A percentile compares a stretch with the other conserved stretches of the same genome.
phyloP scores from a whole-genome alignment of 179 eudicot species.

The Gypsophila paniculata region DNA sequence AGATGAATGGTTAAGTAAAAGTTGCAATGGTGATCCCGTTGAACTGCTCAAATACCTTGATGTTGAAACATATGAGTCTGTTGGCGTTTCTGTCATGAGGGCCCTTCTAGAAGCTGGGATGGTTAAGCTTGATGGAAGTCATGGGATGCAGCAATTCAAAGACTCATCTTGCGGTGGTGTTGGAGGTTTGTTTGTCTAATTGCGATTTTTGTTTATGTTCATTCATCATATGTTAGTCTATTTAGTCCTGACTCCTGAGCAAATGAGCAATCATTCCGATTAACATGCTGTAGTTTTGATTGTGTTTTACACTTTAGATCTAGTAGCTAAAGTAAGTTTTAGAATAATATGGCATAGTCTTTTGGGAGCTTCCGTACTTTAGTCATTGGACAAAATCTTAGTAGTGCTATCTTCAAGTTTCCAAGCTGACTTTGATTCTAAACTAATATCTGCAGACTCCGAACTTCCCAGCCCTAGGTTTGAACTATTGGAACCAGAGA shows the following conservation, averaged over 20 bases:
- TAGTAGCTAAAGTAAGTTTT: slow-evolving; percentile 5
- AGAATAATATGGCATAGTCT: slow-evolving; percentile 3
- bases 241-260: too few species aligned
- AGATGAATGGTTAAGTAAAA: slow-evolving; percentile 90
- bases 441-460: slow-evolving; percentile 24
- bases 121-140: slow-evolving; percentile 50
- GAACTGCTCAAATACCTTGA: slow-evolving; percentile 90
- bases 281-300: background rate
- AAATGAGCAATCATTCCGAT: background rate
- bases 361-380: background rate
- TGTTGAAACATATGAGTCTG: slow-evolving; percentile 91
- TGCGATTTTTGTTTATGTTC: slow-evolving; percentile 7
- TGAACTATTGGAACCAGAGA: slow-evolving; percentile 74
- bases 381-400: background rate
- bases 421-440: slow-evolving; percentile 8
- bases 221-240: background rate
- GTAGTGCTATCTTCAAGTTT: background rate
- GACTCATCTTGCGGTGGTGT: slow-evolving; percentile 28
- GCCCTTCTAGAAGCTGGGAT: slow-evolving; percentile 67
- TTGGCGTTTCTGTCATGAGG: slow-evolving; percentile 74
- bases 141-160: slow-evolving; percentile 44
- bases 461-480: slow-evolving; percentile 35
- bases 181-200: slow-evolving; percentile 49
- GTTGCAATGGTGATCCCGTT: slow-evolving; percentile 69
- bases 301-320: background rate